Evolutionary conservation across 116 monocot genomes (phyloP).

Genomic region (Iris pallida): DNA sequence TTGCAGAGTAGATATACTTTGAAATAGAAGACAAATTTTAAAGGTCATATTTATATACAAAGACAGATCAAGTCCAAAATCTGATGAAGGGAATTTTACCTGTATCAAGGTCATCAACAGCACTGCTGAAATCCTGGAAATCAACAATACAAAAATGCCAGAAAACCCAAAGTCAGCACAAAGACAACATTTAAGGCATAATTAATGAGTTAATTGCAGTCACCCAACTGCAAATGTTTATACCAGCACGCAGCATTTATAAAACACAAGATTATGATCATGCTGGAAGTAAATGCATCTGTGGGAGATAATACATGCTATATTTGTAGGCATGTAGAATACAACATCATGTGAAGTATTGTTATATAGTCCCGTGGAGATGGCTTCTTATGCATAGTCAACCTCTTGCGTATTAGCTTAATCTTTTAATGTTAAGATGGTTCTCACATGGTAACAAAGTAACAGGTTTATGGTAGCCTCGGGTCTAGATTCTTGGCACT

Average conservation of each 20-base stretch:
- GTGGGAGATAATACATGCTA: no score
- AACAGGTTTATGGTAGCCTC: no score
- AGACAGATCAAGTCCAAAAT: neutral
- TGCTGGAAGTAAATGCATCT: neutral
- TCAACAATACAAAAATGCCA: conserved; percentile 8
- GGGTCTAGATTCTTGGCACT: no score
- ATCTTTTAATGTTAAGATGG: no score
- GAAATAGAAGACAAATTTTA: no score
- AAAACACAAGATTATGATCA: neutral
- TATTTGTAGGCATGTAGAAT: no score
- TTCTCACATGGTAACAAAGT: no score
- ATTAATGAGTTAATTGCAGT: neutral
- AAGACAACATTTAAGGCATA: neutral
- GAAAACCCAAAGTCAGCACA: conserved; percentile 2
- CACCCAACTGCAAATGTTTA: neutral
- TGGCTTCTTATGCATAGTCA: no score
- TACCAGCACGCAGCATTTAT: neutral
- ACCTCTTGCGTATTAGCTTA: no score
- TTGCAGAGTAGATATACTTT: no score
- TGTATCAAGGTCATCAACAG: conserved; percentile 72
- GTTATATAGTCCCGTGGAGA: no score
- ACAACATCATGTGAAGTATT: no score
- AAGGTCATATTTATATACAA: neutral
- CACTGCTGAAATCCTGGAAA: conserved; percentile 77
- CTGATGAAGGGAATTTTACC: conserved; percentile 36